Evolutionary conservation across 1,284 basidiomycete species (phyloP), one percentile per base, ranked within the genome.

Genomic region (Boletellus sp.): DNA sequence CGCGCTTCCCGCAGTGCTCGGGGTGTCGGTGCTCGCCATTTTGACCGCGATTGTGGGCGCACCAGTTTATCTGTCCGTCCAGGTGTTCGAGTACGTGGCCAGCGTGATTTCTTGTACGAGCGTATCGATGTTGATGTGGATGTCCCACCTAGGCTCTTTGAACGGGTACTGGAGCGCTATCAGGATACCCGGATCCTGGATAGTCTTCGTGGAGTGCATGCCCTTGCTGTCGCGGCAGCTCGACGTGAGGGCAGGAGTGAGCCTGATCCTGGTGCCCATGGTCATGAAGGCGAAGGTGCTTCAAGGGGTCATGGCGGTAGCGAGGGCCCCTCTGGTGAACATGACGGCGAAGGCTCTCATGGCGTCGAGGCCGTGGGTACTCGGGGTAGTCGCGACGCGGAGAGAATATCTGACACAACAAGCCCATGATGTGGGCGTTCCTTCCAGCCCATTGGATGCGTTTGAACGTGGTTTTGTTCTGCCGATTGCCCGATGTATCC

Each of bases 1-100:
- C 5, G 19, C 54, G 41, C 47, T 67, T 7, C 50, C 60, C 4
- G 50, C 32, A 1, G 1, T 59, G 7, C 47, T 67, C 1, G 63
- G 59, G 4, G 39, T 62, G 18, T 55, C 65, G 0, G 39, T 36
- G 0, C 24, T 66, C 13, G 61, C 49, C 3, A 10, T 58, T 33
- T 49, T 64, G 4, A 47, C 52, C 3, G 46, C 47, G 19, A 18
- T 36, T 3, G 18, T 52, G 3, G 5, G 38, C 12, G 16, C 44
- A 16, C 57, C 65, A 1, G 18, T 58, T n/a, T 51, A 52, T 26
- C 16, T 52, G 8, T 67, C 59, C 18, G 37, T 47, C n/a, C 24
- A 15, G 10, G 22, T 19, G 18, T 45, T 44, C 19, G 36, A 16
- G 62, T 67, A 18, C 52, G 63, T 66, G 18, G 30, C 35, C 15